Conservation (phyloP, 2,329 filamentous ascomycete genomes). For the Dryadomyces quercivorus region DNA sequence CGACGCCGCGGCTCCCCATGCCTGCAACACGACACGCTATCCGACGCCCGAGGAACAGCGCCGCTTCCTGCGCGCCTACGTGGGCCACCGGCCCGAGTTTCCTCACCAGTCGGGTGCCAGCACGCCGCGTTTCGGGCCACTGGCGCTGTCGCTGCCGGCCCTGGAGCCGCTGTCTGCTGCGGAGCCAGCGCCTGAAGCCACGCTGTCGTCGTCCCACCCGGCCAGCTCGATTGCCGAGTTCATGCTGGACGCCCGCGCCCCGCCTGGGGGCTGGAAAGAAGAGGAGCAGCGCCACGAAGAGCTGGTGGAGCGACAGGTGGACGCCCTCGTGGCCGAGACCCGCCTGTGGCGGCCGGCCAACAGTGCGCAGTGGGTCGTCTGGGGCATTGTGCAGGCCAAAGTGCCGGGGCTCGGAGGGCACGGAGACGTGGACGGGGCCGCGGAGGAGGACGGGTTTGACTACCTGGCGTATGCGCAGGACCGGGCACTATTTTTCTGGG, state of each 20-base stretch:
- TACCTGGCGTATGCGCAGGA: slow-evolving; percentile 88
- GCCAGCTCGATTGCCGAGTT: slow-evolving; percentile 52
- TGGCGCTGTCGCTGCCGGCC: slow-evolving; percentile 2
- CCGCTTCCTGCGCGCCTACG: slow-evolving; percentile 76
- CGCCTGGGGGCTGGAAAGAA: slow-evolving; percentile 43
- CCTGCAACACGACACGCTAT: slow-evolving; percentile 58
- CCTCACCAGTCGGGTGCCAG: slow-evolving; percentile 27
- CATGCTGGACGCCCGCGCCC: slow-evolving; percentile 65
- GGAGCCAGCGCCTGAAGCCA: slow-evolving; percentile 17
- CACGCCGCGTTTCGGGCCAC: slow-evolving; percentile 10
- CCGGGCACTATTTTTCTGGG: slow-evolving; percentile 87
- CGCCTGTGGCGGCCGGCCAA: slow-evolving; percentile 79
- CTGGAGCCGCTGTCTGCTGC: slow-evolving; percentile 23
- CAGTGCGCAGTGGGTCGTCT: slow-evolving; percentile 83
- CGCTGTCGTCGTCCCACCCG: slow-evolving; percentile 22
- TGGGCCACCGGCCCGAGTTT: slow-evolving; percentile 65
- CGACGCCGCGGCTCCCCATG: slow-evolving; percentile 50
- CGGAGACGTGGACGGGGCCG: slow-evolving; percentile 29
- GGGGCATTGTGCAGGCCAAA: slow-evolving; percentile 94
- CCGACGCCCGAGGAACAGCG: slow-evolving; percentile 70
- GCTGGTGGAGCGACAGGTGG: slow-evolving; percentile 53
- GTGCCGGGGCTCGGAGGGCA: slow-evolving; percentile 41
- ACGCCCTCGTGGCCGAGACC: slow-evolving; percentile 64
- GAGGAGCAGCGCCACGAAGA: slow-evolving; percentile 52
- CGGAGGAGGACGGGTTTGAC: slow-evolving; percentile 69